phyloP scores from a whole-genome alignment of 2,329 filamentous ascomycete species.

The Cadophora sp. region DNA sequence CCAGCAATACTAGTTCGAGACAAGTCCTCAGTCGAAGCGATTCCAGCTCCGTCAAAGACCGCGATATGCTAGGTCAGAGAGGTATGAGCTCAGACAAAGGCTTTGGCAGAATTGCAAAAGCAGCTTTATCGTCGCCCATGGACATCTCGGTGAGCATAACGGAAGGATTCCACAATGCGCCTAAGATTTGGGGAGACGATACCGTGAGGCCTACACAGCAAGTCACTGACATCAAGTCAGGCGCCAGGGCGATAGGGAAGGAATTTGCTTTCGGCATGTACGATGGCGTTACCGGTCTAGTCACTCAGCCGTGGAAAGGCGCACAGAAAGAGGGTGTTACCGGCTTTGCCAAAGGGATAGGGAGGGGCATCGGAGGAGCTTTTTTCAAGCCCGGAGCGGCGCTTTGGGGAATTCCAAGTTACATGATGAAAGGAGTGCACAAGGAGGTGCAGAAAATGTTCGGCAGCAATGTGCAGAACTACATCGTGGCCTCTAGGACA shows the following conservation, averaged over 20 bases:
- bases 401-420: conserved; percentile 76
- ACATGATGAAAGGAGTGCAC: conserved; percentile 82
- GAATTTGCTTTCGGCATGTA: conserved; percentile 66
- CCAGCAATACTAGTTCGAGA: not conserved
- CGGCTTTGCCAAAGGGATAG: conserved; percentile 80
- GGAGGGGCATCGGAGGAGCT: conserved; percentile 82
- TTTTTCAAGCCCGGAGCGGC: conserved; percentile 82
- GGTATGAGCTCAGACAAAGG: conserved; percentile 59
- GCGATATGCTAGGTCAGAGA: conserved; percentile 21
- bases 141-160: conserved; percentile 65
- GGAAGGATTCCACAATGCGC: conserved; percentile 74
- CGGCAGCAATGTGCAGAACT: conserved; percentile 76
- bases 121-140: conserved; percentile 63
- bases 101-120: conserved; percentile 72
- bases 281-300: conserved; percentile 68
- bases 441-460: conserved; percentile 77
- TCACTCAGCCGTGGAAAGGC: conserved; percentile 62
- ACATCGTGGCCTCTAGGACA: conserved; percentile 79
- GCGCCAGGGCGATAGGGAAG: conserved; percentile 61
- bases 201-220: conserved; percentile 62
- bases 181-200: conserved; percentile 68
- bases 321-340: conserved; percentile 67
- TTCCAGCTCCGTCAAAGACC: not conserved
- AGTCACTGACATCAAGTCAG: conserved; percentile 70
- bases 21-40: not conserved